Percentiles rank a stretch among this genome's conserved stretches.
phyloP scores from a whole-genome alignment of 2,329 filamentous ascomycete species.

The Trichoderma koningiopsis region DNA sequence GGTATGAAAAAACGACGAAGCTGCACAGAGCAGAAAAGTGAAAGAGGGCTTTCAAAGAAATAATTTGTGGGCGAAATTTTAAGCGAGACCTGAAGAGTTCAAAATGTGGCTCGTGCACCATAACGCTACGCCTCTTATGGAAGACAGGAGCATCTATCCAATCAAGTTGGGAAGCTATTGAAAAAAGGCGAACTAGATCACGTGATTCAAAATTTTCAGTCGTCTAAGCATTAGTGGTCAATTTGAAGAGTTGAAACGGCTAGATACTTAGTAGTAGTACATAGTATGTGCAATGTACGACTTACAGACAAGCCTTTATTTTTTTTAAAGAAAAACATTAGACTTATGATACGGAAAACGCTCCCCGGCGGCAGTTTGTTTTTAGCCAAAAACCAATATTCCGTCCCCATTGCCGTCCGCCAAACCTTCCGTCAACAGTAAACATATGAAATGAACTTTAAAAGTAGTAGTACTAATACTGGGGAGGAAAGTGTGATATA shows the following conservation, averaged over 20 bases:
- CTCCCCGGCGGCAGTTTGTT: conserved; percentile 32
- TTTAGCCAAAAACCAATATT: conserved; percentile 35
- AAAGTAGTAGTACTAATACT: conserved; percentile 23
- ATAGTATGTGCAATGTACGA: neutral
- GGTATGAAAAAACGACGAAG: conserved; percentile 42
- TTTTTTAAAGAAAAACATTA: conserved; percentile 17
- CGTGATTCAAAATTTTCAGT: neutral
- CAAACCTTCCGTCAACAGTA: conserved; percentile 29
- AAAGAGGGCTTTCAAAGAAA: conserved; percentile 32
- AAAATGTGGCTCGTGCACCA: conserved; percentile 33
- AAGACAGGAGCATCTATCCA: neutral
- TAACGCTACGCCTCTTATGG: conserved; percentile 23
- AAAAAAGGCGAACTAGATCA: neutral
- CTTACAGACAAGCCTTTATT: neutral
- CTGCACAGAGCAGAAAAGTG: conserved; percentile 37
- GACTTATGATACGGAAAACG: conserved; percentile 32
- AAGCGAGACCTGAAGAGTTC: conserved; percentile 38
- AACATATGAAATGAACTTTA: conserved; percentile 28
- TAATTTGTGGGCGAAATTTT: conserved; percentile 45
- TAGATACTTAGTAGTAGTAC: neutral
- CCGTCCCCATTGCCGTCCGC: conserved; percentile 23
- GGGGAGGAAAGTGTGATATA: conserved; percentile 15
- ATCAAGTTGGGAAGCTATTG: neutral
- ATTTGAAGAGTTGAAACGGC: too few relatives aligned
- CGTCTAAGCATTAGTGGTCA: neutral